These are phyloP conservation scores for Fusarium circinatum DNA, from an alignment of 2,329 filamentous ascomycete species.

Conservation along the genomic window DNA sequence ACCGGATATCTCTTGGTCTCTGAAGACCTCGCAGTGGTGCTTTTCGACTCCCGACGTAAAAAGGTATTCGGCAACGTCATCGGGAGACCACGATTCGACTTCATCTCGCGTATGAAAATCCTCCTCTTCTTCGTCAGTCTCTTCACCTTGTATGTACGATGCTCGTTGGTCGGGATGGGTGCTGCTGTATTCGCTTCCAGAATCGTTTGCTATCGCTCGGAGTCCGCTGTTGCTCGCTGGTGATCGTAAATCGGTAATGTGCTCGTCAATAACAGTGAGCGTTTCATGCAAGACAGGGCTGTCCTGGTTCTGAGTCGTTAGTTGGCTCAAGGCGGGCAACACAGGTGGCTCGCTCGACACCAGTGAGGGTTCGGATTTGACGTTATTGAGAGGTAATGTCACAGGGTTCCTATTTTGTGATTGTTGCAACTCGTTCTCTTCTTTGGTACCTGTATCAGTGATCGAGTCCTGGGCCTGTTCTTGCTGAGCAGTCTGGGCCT, in stretches of 20 bases:
- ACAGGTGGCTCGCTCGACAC: constrained; percentile 43
- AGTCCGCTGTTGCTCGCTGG: constrained; percentile 63
- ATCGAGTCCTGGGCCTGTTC: constrained; percentile 46
- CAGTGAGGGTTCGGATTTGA: constrained; percentile 47
- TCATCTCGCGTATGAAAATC: constrained; percentile 73
- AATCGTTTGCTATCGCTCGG: constrained; percentile 72
- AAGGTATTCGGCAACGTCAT: constrained; percentile 88
- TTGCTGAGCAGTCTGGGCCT: constrained; percentile 46
- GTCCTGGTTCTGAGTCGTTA: constrained; percentile 60
- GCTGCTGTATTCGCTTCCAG: constrained; percentile 91
- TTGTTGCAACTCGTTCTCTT: constrained; percentile 49
- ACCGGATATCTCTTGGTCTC: constrained; percentile 94
- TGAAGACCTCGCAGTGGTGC: constrained; percentile 91
- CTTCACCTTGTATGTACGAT: constrained; percentile 93
- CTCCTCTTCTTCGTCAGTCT: constrained; percentile 94
- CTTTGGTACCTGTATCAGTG: constrained; percentile 39
- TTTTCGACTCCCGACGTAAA: constrained; percentile 87
- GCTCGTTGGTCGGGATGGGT: constrained; percentile 78
- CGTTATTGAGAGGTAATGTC: constrained; percentile 58
- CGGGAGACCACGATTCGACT: constrained; percentile 81
- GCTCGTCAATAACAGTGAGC: constrained; percentile 94
- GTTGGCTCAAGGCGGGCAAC: constrained; percentile 46
- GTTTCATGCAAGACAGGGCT: constrained; percentile 91
- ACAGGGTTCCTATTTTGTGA: constrained; percentile 50
- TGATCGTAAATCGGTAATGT: constrained; percentile 85